These are phyloP conservation scores for Podila horticola DNA, from an alignment of 192 early-diverging fungal genomes.

Conservation along the genomic window DNA sequence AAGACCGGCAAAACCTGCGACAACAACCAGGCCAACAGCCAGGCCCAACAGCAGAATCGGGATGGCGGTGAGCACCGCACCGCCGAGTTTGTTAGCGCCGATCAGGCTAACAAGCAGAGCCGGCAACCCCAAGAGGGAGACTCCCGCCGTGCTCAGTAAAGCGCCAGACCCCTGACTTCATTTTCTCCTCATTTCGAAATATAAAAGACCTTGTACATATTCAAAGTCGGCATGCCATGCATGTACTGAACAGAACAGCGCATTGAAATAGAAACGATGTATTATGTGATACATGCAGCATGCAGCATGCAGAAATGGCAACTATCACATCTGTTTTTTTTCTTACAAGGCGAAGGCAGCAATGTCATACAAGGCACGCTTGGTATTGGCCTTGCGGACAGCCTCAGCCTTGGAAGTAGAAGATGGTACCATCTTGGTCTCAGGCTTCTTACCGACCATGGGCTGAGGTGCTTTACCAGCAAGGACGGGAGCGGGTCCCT, in stretches of 20 bases:
- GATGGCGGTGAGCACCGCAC: background rate
- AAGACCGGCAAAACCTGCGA: background rate
- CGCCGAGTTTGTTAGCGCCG: conserved; percentile 9
- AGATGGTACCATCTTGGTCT: background rate
- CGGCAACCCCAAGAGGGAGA: background rate
- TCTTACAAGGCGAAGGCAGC: background rate
- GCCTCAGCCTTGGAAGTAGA: background rate
- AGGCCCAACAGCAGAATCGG: background rate
- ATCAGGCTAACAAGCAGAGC: background rate
- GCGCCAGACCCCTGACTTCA: background rate
- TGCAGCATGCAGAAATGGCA: no score
- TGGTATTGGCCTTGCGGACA: background rate
- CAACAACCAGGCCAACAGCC: background rate
- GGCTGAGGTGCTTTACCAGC: background rate
- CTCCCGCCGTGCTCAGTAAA: background rate
- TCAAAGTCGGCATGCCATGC: background rate
- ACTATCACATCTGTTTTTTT: background rate
- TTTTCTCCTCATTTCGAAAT: background rate
- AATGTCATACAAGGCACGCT: background rate
- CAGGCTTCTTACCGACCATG: background rate
- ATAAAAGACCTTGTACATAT: conserved; percentile 3
- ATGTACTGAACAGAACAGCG: no score
- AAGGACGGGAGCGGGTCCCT: background rate
- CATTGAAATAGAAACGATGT: no score
- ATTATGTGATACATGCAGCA: no score